phyloP scores from a whole-genome alignment of 441 rosid genomes.

The California macrophylla region DNA sequence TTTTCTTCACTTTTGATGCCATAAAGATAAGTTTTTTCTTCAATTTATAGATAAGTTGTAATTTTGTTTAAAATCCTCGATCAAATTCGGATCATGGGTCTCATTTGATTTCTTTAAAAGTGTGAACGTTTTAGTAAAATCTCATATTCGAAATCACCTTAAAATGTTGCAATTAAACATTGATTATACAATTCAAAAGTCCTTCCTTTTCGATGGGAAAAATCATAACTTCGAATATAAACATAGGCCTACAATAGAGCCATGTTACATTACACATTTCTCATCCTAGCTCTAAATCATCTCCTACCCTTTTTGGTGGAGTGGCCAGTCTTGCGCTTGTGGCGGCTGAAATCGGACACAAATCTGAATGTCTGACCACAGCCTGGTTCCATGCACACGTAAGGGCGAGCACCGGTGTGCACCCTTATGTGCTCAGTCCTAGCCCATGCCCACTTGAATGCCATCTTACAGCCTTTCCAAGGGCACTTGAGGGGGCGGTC shows the following conservation, averaged over 20 bases:
- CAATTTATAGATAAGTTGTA: no score
- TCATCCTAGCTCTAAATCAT: slow-evolving; percentile 18
- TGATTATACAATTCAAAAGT: no score
- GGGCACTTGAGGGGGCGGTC: slow-evolving; percentile 99
- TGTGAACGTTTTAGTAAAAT: no score
- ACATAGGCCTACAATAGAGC: slow-evolving; percentile 24
- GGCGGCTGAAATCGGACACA: slow-evolving; percentile 95
- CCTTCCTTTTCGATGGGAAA: no score
- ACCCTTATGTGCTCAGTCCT: slow-evolving; percentile 91
- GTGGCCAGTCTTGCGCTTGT: slow-evolving; percentile 94
- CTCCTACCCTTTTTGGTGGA: slow-evolving; percentile 55
- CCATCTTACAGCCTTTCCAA: slow-evolving; percentile 97
- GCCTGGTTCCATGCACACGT: slow-evolving; percentile 66
- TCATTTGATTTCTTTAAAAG: no score
- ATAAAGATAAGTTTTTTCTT: no score
- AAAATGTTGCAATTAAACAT: no score
- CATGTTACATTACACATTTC: slow-evolving; percentile 22
- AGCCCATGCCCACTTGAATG: slow-evolving; percentile 99
- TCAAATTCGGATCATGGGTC: no score
- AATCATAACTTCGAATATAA: slow-evolving; percentile 19
- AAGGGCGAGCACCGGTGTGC: slow-evolving; percentile 99
- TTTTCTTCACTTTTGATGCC: no score
- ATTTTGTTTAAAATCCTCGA: no score
- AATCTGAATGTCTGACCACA: slow-evolving; percentile 93
- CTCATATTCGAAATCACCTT: no score